phyloP scores from a whole-genome alignment of 2,329 filamentous ascomycete species.

The Neospermospora avenae region DNA sequence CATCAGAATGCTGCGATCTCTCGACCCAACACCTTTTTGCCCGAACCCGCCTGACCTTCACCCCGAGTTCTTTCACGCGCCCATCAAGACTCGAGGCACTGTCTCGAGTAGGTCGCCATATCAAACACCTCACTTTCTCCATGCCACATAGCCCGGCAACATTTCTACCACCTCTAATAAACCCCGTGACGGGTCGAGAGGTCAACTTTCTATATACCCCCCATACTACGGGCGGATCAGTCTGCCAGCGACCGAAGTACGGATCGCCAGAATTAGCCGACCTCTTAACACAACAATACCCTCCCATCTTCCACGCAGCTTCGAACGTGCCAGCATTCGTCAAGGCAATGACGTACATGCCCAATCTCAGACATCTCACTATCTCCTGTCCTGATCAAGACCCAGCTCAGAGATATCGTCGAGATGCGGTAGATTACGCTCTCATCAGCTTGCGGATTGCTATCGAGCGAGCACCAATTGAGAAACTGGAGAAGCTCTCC shows the following conservation, averaged over 20 bases:
- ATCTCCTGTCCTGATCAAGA: conserved; percentile 74
- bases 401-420: conserved; percentile 65
- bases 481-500: conserved; percentile 64
- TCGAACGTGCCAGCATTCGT: conserved; percentile 86
- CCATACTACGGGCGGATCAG: conserved; percentile 62
- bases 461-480: conserved; percentile 68
- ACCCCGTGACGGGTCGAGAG: conserved; percentile 73
- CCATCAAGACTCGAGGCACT: conserved; percentile 71
- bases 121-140: conserved; percentile 74
- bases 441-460: conserved; percentile 84
- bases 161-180: conserved; percentile 79
- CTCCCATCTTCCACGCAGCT: conserved; percentile 83
- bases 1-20: conserved; percentile 67
- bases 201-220: conserved; percentile 80
- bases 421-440: conserved; percentile 81
- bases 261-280: conserved; percentile 76
- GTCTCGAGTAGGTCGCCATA: conserved; percentile 71
- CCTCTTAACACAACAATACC: conserved; percentile 81
- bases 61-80: conserved; percentile 71
- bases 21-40: conserved; percentile 68
- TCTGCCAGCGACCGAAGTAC: conserved; percentile 68
- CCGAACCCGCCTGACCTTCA: conserved; percentile 67
- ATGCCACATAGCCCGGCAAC: conserved; percentile 75
- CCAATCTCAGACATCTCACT: conserved; percentile 69
- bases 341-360: conserved; percentile 64